These are phyloP conservation scores for Xylaria castorea DNA, from an alignment of 495 filamentous ascomycete genomes.

Conservation along the genomic window DNA sequence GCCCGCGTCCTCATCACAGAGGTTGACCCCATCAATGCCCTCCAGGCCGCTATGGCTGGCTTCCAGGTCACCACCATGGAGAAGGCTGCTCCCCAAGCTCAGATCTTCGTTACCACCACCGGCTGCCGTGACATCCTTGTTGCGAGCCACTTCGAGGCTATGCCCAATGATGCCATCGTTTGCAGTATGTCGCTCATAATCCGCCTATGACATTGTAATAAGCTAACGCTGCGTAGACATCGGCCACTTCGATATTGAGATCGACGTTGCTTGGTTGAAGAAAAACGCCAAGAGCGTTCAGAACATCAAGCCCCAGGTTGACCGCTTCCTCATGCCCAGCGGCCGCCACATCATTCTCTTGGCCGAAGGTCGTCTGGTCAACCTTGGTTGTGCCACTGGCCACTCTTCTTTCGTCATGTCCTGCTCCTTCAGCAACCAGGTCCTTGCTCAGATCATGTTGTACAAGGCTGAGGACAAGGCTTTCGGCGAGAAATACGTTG, in stretches of 20 bases:
- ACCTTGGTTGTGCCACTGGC: conserved; percentile 97
- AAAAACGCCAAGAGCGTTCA: conserved; percentile 85
- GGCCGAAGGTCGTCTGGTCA: conserved; percentile 97
- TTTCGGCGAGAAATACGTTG: conserved; percentile 91
- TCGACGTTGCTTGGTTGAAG: conserved; percentile 99
- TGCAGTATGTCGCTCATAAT: conserved; percentile 74
- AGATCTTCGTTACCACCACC: conserved; percentile 99
- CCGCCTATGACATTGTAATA: neutral
- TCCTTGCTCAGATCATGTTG: conserved; percentile 97
- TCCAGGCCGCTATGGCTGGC: conserved; percentile 96
- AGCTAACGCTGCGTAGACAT: conserved; percentile 68
- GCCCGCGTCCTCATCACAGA: conserved; percentile 96
- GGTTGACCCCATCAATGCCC: conserved; percentile 99
- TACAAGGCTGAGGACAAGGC: conserved; percentile 89
- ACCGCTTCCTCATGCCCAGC: conserved; percentile 92
- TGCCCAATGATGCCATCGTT: conserved; percentile 98
- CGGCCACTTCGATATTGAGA: conserved; percentile 99
- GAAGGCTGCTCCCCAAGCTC: conserved; percentile 82
- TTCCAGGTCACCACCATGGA: conserved; percentile 98
- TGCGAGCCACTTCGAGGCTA: conserved; percentile 90
- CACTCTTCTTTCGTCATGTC: conserved; percentile 99
- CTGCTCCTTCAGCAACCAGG: conserved; percentile 99
- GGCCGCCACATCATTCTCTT: conserved; percentile 98
- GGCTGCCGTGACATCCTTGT: conserved; percentile 97
- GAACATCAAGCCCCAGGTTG: conserved; percentile 99